Evolutionary conservation across 2,329 filamentous ascomycete species (phyloP), one percentile per base, ranked within the genome.

Genomic region (Moelleriella libera): DNA sequence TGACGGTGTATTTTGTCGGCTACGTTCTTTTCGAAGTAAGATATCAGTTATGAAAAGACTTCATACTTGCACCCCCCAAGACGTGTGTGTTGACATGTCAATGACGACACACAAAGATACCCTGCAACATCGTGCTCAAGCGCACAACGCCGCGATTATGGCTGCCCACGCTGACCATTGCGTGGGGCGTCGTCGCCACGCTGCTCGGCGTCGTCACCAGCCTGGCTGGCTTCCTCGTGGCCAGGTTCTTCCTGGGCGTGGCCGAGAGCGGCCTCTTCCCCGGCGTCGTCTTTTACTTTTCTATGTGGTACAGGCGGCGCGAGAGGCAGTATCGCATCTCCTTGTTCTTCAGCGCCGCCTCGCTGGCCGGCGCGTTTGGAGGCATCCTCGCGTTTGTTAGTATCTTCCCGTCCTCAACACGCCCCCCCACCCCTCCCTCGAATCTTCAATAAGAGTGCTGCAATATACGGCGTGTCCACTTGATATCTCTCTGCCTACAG

Each of bases 301-400:
- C 74, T 1, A 78, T 78, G 67, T 82, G 78, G 75, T 82, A 82
- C 51, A 76, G 74, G 49, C 65, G 74, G 10, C 68, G 74, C 44
- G 77, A 82, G 55, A 64, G 74, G 42, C 75, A 78, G 47, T 78
- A 72, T 46, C 66, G 77, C 4, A 71, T 80, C 41, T 73, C 75
- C 4, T 64, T 81, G 5, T 82, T 80, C 56, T 81, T 75, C 55
- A 76, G 70, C 41, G 75, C 73, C 21, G 74, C 74, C 1, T 71
- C 73, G 7, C 60, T 80, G 10, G 76, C 77, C 0, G 75, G 75
- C 28, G 77, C 78, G 1, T 81, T 82, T 57, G 75, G 75, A 45
- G 77, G 78, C 7, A 65, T 82, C 12, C 63, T 82, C 0, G 77
- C 78, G 32, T 37, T 37, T 37, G 32, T 37, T 8, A 37, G 32